A percentile compares a stretch with the other conserved stretches of the same genome.
Conservation (phyloP, 176 grass and related monocot species). For the Bromus sterilis region DNA sequence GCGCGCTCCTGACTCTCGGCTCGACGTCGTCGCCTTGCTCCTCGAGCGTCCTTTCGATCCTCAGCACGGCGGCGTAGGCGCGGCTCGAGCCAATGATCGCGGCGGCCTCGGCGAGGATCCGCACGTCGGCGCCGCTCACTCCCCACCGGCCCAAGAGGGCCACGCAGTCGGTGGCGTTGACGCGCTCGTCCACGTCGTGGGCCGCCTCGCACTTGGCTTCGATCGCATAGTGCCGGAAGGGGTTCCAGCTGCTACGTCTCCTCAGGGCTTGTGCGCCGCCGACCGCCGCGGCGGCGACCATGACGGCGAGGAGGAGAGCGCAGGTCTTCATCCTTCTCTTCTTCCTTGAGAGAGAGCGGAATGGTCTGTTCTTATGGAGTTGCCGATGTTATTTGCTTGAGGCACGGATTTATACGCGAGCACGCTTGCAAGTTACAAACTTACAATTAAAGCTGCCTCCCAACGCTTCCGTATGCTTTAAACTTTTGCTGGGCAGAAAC, state of each 20-base stretch:
- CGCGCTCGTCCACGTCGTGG: neutral
- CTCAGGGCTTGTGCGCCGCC: neutral
- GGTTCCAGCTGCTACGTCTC: no score
- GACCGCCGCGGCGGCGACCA: neutral
- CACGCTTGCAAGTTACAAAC: no score
- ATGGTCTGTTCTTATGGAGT: neutral
- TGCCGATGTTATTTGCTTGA: no score
- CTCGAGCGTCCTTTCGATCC: neutral
- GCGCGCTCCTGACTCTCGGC: no score
- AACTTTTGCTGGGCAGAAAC: no score
- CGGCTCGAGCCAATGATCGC: neutral
- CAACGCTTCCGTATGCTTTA: no score
- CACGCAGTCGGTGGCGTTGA: neutral
- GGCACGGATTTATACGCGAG: no score
- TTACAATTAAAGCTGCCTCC: no score
- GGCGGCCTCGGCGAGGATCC: neutral
- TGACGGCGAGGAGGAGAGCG: neutral
- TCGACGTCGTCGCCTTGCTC: no score
- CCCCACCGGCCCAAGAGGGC: no score
- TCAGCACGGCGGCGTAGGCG: neutral
- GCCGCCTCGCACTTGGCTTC: neutral
- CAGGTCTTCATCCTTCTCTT: neutral
- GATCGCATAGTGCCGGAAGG: neutral
- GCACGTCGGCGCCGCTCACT: neutral
- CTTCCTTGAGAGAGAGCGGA: neutral